These are phyloP conservation scores for Colletotrichum tamarilloi DNA, from an alignment of 2,329 filamentous ascomycete genomes.

Conservation along the genomic window DNA sequence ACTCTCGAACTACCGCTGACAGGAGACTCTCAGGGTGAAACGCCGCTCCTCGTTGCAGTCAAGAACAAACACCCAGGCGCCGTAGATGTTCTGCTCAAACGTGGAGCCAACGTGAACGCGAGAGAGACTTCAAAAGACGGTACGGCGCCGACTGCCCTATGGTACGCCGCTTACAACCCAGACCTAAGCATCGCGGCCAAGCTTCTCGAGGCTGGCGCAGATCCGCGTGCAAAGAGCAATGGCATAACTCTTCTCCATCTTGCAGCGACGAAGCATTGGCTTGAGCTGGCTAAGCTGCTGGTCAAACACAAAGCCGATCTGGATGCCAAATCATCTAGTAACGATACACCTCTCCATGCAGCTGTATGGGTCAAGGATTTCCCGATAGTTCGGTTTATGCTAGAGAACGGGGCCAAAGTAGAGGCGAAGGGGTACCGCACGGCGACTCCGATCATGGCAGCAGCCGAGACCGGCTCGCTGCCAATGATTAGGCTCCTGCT, in stretches of 20 bases:
- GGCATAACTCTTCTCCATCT: slow-evolving; percentile 13
- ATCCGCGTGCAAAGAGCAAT: neutral
- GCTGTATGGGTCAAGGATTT: slow-evolving; percentile 8
- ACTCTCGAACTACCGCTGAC: slow-evolving; percentile 8
- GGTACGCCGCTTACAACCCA: neutral
- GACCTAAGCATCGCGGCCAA: slow-evolving; percentile 1
- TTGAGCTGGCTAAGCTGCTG: slow-evolving; percentile 4
- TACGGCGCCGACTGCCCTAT: slow-evolving; percentile 1
- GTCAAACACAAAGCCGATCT: slow-evolving; percentile 2
- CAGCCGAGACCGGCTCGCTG: neutral
- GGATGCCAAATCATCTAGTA: neutral
- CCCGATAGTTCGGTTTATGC: slow-evolving; percentile 12
- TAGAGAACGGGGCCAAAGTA: slow-evolving; percentile 6
- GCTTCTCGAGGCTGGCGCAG: slow-evolving; percentile 9
- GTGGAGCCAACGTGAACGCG: slow-evolving; percentile 7
- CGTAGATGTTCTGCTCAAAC: slow-evolving; percentile 16
- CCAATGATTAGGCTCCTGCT: slow-evolving; percentile 18
- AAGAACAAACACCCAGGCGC: neutral
- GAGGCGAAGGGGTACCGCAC: neutral
- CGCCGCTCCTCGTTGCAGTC: slow-evolving; percentile 8
- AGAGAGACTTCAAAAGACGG: slow-evolving; percentile 3
- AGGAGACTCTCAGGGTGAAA: neutral
- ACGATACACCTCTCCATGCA: slow-evolving; percentile 12
- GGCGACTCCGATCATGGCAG: slow-evolving; percentile 13
- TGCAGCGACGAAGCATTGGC: slow-evolving; percentile 4